Evolutionary conservation across 192 early-diverging fungal species (phyloP).

Genomic region (Hyaloraphidium curvatum): DNA sequence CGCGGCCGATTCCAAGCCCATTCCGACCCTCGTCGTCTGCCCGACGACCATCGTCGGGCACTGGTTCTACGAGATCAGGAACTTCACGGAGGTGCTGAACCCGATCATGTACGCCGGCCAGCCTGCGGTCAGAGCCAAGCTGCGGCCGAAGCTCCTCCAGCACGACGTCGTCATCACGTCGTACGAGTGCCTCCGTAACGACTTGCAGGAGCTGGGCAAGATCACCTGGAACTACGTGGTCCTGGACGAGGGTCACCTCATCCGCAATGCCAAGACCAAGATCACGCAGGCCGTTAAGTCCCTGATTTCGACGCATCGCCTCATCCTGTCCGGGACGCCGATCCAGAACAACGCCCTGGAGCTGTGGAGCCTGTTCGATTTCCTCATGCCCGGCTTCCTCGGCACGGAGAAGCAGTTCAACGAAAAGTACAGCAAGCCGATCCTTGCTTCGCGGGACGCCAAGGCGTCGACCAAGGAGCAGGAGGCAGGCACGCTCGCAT

Average conservation of each 20-base stretch:
- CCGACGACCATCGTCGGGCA: conserved; percentile 89
- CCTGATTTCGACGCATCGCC: conserved; percentile 63
- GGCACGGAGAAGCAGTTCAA: conserved; percentile 81
- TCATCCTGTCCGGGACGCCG: conserved; percentile 93
- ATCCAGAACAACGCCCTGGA: conserved; percentile 97
- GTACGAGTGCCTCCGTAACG: conserved; percentile 92
- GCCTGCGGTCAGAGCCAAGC: conserved; percentile 47
- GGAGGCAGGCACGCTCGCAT: conserved; percentile 52
- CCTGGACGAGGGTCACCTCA: conserved; percentile 94
- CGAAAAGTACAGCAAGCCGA: conserved; percentile 82
- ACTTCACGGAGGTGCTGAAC: conserved; percentile 53
- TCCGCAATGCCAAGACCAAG: conserved; percentile 88
- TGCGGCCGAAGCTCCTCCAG: background rate
- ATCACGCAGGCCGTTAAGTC: conserved; percentile 82
- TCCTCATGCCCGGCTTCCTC: conserved; percentile 95
- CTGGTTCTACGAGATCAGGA: conserved; percentile 84
- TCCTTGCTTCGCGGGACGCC: conserved; percentile 72
- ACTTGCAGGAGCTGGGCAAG: conserved; percentile 57
- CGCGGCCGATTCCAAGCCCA: conserved; percentile 40
- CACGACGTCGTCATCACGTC: conserved; percentile 77
- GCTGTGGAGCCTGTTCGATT: conserved; percentile 96
- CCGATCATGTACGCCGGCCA: conserved; percentile 75
- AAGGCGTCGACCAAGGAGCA: conserved; percentile 42
- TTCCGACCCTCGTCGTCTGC: conserved; percentile 83
- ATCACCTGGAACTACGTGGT: conserved; percentile 86